These are phyloP conservation scores for Fusarium anguioides DNA, from an alignment of 2,329 filamentous ascomycete species.

Conservation along the genomic window DNA sequence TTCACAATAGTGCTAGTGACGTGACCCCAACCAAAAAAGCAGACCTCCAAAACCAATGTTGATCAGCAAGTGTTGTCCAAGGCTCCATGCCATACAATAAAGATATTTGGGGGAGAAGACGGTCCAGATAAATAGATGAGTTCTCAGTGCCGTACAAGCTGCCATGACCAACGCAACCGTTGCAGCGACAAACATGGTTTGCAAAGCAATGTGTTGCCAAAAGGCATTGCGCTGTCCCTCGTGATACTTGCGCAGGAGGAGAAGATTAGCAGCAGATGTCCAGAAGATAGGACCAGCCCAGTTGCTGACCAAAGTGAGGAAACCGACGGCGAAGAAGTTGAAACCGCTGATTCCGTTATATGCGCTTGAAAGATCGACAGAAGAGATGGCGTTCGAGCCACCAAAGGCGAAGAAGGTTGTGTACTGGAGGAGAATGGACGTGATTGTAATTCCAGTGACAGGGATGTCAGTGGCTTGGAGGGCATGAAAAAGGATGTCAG, in stretches of 20 bases:
- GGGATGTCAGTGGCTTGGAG: slow-evolving; percentile 61
- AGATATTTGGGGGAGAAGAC: slow-evolving; percentile 98
- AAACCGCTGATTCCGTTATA: slow-evolving; percentile 92
- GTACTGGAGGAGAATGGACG: slow-evolving; percentile 81
- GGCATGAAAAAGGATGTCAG: slow-evolving; percentile 68
- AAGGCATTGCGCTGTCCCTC: slow-evolving; percentile 49
- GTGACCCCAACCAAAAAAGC: slow-evolving; percentile 64
- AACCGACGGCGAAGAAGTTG: slow-evolving; percentile 81
- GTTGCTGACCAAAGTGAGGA: slow-evolving; percentile 87
- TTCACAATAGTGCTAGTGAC: slow-evolving; percentile 13
- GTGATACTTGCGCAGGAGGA: slow-evolving; percentile 60
- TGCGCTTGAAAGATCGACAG: slow-evolving; percentile 91
- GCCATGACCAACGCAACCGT: slow-evolving; percentile 82
- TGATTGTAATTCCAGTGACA: slow-evolving; percentile 71
- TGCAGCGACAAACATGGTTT: slow-evolving; percentile 77
- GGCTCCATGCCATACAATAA: slow-evolving; percentile 88
- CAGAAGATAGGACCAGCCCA: slow-evolving; percentile 95
- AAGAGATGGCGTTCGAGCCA: slow-evolving; percentile 93
- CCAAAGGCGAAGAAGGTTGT: slow-evolving; percentile 90
- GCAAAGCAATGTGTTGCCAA: slow-evolving; percentile 66
- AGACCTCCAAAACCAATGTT: slow-evolving; percentile 73
- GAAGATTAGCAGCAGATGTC: slow-evolving; percentile 72
- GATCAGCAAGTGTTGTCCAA: slow-evolving; percentile 81
- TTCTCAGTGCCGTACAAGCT: slow-evolving; percentile 84
- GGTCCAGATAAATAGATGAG: slow-evolving; percentile 98